These are phyloP conservation scores for Pachysolen tannophilus DNA, from an alignment of 805 yeast species.

Conservation along the genomic window DNA sequence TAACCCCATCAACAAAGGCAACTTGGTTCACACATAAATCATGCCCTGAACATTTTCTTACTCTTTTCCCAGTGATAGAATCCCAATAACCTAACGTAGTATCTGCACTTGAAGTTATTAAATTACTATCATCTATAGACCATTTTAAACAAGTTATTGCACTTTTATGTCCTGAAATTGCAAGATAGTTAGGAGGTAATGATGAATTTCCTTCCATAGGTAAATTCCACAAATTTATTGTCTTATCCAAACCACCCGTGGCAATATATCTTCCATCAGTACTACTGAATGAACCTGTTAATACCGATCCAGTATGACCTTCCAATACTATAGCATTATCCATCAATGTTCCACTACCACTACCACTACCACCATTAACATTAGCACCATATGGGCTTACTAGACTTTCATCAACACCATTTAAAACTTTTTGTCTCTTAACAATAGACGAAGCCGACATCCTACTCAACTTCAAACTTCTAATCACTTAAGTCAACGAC, in stretches of 20 bases:
- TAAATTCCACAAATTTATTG: constrained; percentile 26
- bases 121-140: constrained; percentile 32
- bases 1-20: constrained; percentile 21
- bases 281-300: constrained; percentile 41
- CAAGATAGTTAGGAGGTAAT: constrained; percentile 32
- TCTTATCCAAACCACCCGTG: constrained; percentile 53
- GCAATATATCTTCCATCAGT: constrained; percentile 48
- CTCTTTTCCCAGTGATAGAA: constrained; percentile 42
- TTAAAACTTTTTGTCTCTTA: too few relatives aligned
- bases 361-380: not conserved
- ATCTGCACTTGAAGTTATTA: constrained; percentile 56
- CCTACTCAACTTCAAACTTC: too few relatives aligned
- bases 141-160: constrained; percentile 58
- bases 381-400: constrained; percentile 25
- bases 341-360: not conserved
- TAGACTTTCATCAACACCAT: constrained; percentile 20
- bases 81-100: constrained; percentile 57
- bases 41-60: constrained; percentile 48
- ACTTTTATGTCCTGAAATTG: constrained; percentile 48
- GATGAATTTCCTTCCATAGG: constrained; percentile 10
- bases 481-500: too few relatives aligned
- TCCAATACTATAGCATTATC: constrained; percentile 28
- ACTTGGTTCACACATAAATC: constrained; percentile 49
- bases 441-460: too few relatives aligned
- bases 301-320: constrained; percentile 43